Conservation (phyloP, 495 filamentous ascomycete species). For the Penicillium nucicola region DNA sequence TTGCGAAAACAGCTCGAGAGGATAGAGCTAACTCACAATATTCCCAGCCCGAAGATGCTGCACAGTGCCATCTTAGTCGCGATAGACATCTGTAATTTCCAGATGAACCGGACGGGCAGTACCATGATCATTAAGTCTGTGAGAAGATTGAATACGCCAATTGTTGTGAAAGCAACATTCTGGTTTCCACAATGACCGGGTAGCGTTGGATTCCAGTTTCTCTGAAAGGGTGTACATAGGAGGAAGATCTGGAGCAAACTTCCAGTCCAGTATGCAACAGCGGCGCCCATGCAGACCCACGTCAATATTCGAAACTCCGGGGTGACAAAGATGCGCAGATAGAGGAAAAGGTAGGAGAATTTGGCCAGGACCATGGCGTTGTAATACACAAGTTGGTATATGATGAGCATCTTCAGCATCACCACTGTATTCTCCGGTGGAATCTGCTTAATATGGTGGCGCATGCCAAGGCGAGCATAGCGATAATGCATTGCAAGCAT, state of each 20-base stretch:
- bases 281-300: constrained; percentile 30
- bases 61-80: constrained; percentile 19
- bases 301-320: constrained; percentile 33
- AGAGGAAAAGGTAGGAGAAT: constrained; percentile 49
- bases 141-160: constrained; percentile 30
- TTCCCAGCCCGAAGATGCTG: constrained; percentile 16
- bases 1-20: no score
- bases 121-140: constrained; percentile 42
- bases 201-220: constrained; percentile 14
- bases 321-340: constrained; percentile 48
- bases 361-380: constrained; percentile 42
- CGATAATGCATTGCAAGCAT: constrained; percentile 23
- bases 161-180: constrained; percentile 23
- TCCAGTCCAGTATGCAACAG: constrained; percentile 21
- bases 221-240: constrained; percentile 30
- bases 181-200: constrained; percentile 18
- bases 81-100: constrained; percentile 28
- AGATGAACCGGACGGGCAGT: constrained; percentile 40
- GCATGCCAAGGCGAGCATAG: constrained; percentile 21
- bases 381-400: constrained; percentile 28
- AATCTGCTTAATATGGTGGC: constrained; percentile 11
- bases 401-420: constrained; percentile 22
- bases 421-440: constrained; percentile 13
- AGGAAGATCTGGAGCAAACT: constrained; percentile 26
- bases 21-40: constrained; percentile 10